Percentiles rank a stretch among this genome's conserved stretches.
Evolutionary conservation across 2,329 filamentous ascomycete species (phyloP).

Genomic region (Byssoonygena ceratinophila): DNA sequence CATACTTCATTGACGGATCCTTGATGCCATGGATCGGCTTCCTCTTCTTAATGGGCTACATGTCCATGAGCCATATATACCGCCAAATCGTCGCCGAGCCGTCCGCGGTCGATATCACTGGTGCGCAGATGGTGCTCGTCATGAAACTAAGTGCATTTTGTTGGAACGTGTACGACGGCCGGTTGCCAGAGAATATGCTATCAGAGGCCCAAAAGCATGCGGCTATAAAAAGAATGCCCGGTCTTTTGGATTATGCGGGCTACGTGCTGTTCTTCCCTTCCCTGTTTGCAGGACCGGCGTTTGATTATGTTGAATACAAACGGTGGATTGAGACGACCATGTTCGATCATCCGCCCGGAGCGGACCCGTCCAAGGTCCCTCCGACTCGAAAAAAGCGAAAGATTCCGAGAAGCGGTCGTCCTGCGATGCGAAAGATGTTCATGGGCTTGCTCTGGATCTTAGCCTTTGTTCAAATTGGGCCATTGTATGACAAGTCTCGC

Average conservation of each 20-base stretch:
- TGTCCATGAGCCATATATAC: slow-evolving; percentile 79
- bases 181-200: slow-evolving; percentile 65
- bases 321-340: slow-evolving; percentile 89
- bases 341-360: slow-evolving; percentile 72
- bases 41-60: slow-evolving; percentile 86
- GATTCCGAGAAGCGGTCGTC: slow-evolving; percentile 81
- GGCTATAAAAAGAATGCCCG: slow-evolving; percentile 63
- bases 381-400: slow-evolving; percentile 79
- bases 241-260: slow-evolving; percentile 68
- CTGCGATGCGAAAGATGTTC: slow-evolving; percentile 65
- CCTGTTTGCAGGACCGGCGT: slow-evolving; percentile 78
- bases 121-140: slow-evolving; percentile 91
- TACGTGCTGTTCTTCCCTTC: slow-evolving; percentile 95
- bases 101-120: slow-evolving; percentile 71
- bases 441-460: slow-evolving; percentile 69
- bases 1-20: slow-evolving; percentile 69
- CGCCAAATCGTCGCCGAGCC: slow-evolving; percentile 63
- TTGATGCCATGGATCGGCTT: slow-evolving; percentile 98
- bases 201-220: slow-evolving; percentile 77
- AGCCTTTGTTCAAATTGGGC: slow-evolving; percentile 61
- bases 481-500: slow-evolving; percentile 53
- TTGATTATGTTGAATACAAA: slow-evolving; percentile 87
- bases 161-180: slow-evolving; percentile 95
- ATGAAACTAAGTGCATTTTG: slow-evolving; percentile 97
- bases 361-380: slow-evolving; percentile 76